A percentile compares a stretch with the other conserved stretches of the same genome.
These are phyloP conservation scores for Suillus americanus DNA, from an alignment of 768 basidiomycete species.

Conservation along the genomic window DNA sequence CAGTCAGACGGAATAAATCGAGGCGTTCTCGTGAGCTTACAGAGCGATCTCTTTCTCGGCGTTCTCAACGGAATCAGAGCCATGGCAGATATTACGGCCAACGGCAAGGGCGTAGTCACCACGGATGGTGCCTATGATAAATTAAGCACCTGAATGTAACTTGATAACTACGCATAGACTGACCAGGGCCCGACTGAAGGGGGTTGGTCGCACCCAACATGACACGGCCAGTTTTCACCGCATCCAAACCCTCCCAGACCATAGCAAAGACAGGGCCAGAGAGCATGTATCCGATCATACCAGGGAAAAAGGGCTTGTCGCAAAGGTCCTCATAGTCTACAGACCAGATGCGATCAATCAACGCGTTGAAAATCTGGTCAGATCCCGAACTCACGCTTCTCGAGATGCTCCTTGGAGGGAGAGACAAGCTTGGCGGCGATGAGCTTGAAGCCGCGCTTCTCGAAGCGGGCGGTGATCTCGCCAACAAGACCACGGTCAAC, in stretches of 20 bases:
- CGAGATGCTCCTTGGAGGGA: conserved; percentile 80
- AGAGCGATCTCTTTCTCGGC: conserved; percentile 94
- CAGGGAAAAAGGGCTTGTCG: conserved; percentile 94
- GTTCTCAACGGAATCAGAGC: conserved; percentile 84
- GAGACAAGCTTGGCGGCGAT: conserved; percentile 90
- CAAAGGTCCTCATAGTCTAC: conserved; percentile 95
- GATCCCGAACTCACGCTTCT: conserved; percentile 62
- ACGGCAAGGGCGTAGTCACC: conserved; percentile 94
- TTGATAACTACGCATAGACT: conserved; percentile 22
- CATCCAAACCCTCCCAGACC: conserved; percentile 94
- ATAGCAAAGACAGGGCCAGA: conserved; percentile 94
- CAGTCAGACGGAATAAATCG: neutral
- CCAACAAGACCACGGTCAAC: conserved; percentile 96
- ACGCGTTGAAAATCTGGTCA: neutral
- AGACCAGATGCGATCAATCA: conserved; percentile 5
- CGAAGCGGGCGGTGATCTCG: conserved; percentile 94
- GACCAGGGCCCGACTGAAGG: conserved; percentile 82
- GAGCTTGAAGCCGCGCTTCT: conserved; percentile 98
- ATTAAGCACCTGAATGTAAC: conserved; percentile 8
- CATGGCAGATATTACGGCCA: conserved; percentile 93
- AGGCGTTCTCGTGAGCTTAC: conserved; percentile 44
- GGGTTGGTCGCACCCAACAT: conserved; percentile 99
- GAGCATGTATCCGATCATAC: conserved; percentile 94
- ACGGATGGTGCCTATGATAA: conserved; percentile 81
- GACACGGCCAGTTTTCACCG: conserved; percentile 91